phyloP scores from a whole-genome alignment of 345 rosid genomes.

The Passiflora organensis region DNA sequence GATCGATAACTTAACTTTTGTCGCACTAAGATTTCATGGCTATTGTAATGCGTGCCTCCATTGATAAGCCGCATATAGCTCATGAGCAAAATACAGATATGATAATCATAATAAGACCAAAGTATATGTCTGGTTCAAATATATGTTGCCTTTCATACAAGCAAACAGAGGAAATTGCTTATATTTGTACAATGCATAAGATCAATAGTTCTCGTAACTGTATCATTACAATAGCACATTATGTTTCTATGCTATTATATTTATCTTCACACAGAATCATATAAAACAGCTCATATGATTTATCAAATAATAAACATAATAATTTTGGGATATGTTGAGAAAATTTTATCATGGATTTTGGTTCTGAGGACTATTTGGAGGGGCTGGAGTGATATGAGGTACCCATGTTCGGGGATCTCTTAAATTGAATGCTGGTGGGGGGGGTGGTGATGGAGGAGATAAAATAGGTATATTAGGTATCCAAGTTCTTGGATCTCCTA shows the following conservation, averaged over 20 bases:
- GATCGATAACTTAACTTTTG: no score
- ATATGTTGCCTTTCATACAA: no score
- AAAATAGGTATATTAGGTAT: slow-evolving; percentile 46
- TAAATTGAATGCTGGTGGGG: slow-evolving; percentile 29
- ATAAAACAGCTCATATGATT: background rate
- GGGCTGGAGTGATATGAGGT: slow-evolving; percentile 33
- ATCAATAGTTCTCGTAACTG: background rate
- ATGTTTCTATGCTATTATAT: background rate
- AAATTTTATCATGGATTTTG: slow-evolving; percentile 14
- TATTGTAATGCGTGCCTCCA: no score
- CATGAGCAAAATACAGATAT: no score
- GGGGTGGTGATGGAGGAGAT: slow-evolving; percentile 26
- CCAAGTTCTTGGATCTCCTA: slow-evolving; percentile 64
- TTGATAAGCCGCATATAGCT: no score
- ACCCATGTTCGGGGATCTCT: slow-evolving; percentile 44
- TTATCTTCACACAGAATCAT: background rate
- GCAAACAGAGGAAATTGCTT: no score
- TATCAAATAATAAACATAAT: background rate
- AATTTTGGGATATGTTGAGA: background rate
- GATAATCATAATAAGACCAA: no score
- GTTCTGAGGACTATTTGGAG: slow-evolving; percentile 22
- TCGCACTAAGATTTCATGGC: no score
- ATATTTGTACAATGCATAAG: no score
- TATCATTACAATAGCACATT: slow-evolving; percentile 1
- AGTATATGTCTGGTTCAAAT: no score